A percentile compares a stretch with the other conserved stretches of the same genome.
Evolutionary conservation across 352 stramenopile genomes (phyloP).

Genomic region (Saprolegnia parasitica): DNA sequence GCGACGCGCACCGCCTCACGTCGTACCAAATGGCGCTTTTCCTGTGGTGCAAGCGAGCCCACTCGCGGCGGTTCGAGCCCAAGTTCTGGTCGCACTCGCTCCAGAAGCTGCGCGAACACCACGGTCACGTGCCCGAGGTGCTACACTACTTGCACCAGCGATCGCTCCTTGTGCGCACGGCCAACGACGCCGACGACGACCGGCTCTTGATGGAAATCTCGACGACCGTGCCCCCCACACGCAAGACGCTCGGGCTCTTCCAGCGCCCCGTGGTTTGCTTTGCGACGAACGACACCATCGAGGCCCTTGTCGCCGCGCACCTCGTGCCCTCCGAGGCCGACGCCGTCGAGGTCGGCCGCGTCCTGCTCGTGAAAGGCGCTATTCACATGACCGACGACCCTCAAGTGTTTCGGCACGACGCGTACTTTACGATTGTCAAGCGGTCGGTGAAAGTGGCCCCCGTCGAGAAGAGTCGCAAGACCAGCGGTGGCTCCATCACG

Average conservation of each 20-base stretch:
- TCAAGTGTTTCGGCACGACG: constrained; percentile 6
- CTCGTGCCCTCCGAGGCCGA: constrained; percentile 19
- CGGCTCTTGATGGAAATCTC: neutral
- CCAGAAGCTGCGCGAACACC: constrained; percentile 33
- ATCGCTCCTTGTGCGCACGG: neutral
- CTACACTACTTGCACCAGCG: constrained; percentile 31
- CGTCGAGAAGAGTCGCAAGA: no score
- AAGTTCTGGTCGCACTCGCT: constrained; percentile 39
- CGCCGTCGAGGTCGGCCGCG: constrained; percentile 15
- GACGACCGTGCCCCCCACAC: neutral
- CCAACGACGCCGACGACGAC: neutral
- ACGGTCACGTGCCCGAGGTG: constrained; percentile 35
- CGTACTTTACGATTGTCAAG: constrained; percentile 1
- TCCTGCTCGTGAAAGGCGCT: constrained; percentile 14
- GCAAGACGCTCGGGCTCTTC: neutral
- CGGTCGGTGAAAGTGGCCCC: neutral
- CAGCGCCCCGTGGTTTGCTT: constrained; percentile 4
- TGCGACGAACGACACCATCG: neutral
- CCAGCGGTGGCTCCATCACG: no score
- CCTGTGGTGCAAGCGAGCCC: constrained; percentile 41
- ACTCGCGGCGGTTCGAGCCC: constrained; percentile 34
- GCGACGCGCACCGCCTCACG: constrained; percentile 37
- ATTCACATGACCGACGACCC: constrained; percentile 16
- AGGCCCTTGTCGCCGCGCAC: neutral
- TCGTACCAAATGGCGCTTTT: constrained; percentile 44